Base-by-base conservation (phyloP, 805 yeast species). In the Saccharomycopsis guyanensis region DNA sequence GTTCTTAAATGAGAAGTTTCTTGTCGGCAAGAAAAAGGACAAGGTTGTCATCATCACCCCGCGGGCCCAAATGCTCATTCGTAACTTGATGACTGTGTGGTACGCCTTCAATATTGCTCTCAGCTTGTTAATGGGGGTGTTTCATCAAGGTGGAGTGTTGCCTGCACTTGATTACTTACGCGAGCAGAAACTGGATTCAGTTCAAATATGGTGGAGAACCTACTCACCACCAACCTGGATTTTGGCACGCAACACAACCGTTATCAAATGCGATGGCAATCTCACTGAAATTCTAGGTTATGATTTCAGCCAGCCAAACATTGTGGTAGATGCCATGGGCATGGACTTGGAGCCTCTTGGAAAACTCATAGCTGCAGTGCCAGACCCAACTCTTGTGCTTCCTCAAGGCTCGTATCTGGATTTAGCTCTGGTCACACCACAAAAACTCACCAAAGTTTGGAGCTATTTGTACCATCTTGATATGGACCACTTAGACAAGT, bases 181-280 rank as follows among this genome's bases (percentile, higher is more conserved):
- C 16, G 49, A 56, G 15, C 43, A 59, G 16, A 49, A 55, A 2
- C 43, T 54, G 18, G 52, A 64, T 2, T 23, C 13, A 2, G 23
- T 76, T 0, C 72, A 76, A 31, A 57, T 91, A 3, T 91, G 95
- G 87, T 91, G 97, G 97, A 79, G 87, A 60, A 87, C 96, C 0
- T 93, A 91, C 56, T 75, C 86, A 3, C 97, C 97, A 0, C 97
- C 98, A 2, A 74, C 86, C 3, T 93, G 96, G 95, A 60, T 91
- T 47, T 65, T 82, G 40, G 59, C 61, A 22, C 58, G 59, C 38
- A 3, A 46, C 0, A 50, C 29, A 6, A 25, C 29, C 10, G 29
- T 25, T 25, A 10, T 25, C 56, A 12, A 42, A 65, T 22, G 49
- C 54, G 18, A 31, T 22, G 31, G 37, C 25, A 6, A 20, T 16